Evolutionary conservation across 2,329 filamentous ascomycete genomes (phyloP), one percentile per base, ranked within the genome.

Genomic region (Venturia asperata): DNA sequence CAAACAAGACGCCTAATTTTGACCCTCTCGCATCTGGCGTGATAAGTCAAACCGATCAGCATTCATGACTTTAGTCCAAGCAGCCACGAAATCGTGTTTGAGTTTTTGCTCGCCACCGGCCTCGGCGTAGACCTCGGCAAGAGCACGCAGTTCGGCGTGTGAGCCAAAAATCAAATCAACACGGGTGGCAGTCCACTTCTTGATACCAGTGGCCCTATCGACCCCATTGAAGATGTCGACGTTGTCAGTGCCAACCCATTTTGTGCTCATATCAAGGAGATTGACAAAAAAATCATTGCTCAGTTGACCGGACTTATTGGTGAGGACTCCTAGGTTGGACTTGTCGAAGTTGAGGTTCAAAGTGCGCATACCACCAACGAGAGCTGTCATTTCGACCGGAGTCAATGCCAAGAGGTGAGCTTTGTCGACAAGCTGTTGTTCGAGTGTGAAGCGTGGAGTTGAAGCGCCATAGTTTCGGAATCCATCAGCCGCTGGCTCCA

Each of bases 211-310:
- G 79, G 85, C 85, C 74, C 85, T 85, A 77, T 90, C 86, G 17
- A 77, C 71, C 42, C 87, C 88, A 67, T 85, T 82, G 74, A 83
- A 91, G 62, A 81, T 64, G 70, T 91, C 87, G 41, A 76, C 76
- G n/a, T 70, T 69, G 66, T 78, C 77, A 47, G 77, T 77, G 0
- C 82, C 70, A 77, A 84, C 85, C 89, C 89, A 92, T 30, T 77
- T 79, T 7, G 83, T 89, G 74, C 76, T 78, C 71, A 82, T 83
- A 71, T 91, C 87, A 30, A 92, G 83, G 1, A 92, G 80, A 78
- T 91, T 91, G 75, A 90, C 83, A 72, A 92, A 92, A 82, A 90
- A 92, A 78, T 92, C 89, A 76, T 89, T 91, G 72, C 85, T 89
- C 70, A 92, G 80, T 69, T 83, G 76, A 49, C 89, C 89, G 0